Percentiles rank a stretch among this genome's conserved stretches.
These are phyloP conservation scores for Suillus bovinus DNA, from an alignment of 768 basidiomycete species.

Conservation along the genomic window DNA sequence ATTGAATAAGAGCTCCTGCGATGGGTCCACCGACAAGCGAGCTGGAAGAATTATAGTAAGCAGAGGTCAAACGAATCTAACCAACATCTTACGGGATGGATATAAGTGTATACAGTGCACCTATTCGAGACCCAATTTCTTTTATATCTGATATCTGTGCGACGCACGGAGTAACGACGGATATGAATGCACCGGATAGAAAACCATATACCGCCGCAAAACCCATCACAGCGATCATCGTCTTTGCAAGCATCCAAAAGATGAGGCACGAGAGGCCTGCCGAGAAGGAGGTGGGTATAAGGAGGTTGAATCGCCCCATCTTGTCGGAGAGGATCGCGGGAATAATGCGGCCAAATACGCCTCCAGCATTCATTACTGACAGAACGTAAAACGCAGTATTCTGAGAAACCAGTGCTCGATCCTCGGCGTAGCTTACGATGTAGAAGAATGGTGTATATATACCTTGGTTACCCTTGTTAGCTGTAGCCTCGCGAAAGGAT, in stretches of 20 bases:
- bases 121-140: constrained; percentile 64
- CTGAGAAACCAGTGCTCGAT: constrained; percentile 38
- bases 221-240: constrained; percentile 42
- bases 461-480: constrained; percentile 38
- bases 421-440: constrained; percentile 59
- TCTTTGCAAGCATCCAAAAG: constrained; percentile 53
- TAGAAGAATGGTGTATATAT: constrained; percentile 74
- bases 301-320: constrained; percentile 67
- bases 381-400: constrained; percentile 54
- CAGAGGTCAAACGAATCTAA: neutral
- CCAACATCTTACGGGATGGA: constrained; percentile 65
- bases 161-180: constrained; percentile 66
- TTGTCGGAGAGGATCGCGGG: constrained; percentile 66
- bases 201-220: constrained; percentile 64
- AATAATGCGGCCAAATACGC: constrained; percentile 61
- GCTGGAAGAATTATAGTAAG: constrained; percentile 32
- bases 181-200: constrained; percentile 67
- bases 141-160: constrained; percentile 61
- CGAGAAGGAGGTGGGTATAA: constrained; percentile 61
- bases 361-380: constrained; percentile 69
- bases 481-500: neutral
- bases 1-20: constrained; percentile 57
- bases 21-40: constrained; percentile 64
- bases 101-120: constrained; percentile 62
- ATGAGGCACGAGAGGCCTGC: constrained; percentile 59